Percentiles rank a stretch among this genome's conserved stretches.
phyloP scores from a whole-genome alignment of 1,284 basidiomycete genomes.

The Pyrrhoderma noxium region DNA sequence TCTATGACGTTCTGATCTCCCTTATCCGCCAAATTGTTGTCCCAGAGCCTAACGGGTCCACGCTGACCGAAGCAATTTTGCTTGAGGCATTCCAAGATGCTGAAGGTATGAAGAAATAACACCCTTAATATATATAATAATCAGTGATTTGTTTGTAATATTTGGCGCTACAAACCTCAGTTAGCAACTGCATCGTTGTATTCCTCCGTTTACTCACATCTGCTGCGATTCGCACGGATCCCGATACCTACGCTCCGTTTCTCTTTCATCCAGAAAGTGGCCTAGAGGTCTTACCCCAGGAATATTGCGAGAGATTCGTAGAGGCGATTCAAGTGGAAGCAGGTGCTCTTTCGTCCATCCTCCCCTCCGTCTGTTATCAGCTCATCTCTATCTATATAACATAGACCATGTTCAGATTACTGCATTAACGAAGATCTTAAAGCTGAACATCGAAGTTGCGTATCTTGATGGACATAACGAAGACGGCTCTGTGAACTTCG shows the following conservation, averaged over 20 bases:
- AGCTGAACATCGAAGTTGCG: conserved; percentile 66
- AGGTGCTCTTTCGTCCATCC: conserved; percentile 36
- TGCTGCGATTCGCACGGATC: conserved; percentile 66
- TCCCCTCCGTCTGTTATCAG: not conserved
- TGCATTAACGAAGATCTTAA: conserved; percentile 65
- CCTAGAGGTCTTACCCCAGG: conserved; percentile 47
- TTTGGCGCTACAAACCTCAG: conserved; percentile 28
- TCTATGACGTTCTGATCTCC: conserved; percentile 42
- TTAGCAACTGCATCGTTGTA: conserved; percentile 64
- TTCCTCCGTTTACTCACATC: conserved; percentile 77
- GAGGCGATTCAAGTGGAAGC: conserved; percentile 81
- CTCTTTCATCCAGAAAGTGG: conserved; percentile 69
- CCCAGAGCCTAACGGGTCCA: conserved; percentile 30
- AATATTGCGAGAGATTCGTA: conserved; percentile 73
- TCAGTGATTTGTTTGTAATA: conserved; percentile 3
- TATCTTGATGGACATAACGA: conserved; percentile 62
- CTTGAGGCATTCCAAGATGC: conserved; percentile 49
- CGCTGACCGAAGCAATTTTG: conserved; percentile 35
- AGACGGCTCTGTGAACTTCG: conserved; percentile 55
- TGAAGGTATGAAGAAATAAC: conserved; percentile 35
- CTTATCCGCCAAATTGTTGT: conserved; percentile 38
- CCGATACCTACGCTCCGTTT: conserved; percentile 62
- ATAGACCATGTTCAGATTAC: conserved; percentile 79
- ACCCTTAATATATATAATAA: not conserved
- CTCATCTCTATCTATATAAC: not conserved